Evolutionary conservation across 108 stramenopile genomes (phyloP).

Genomic region (Stephanodiscus minutulus): DNA sequence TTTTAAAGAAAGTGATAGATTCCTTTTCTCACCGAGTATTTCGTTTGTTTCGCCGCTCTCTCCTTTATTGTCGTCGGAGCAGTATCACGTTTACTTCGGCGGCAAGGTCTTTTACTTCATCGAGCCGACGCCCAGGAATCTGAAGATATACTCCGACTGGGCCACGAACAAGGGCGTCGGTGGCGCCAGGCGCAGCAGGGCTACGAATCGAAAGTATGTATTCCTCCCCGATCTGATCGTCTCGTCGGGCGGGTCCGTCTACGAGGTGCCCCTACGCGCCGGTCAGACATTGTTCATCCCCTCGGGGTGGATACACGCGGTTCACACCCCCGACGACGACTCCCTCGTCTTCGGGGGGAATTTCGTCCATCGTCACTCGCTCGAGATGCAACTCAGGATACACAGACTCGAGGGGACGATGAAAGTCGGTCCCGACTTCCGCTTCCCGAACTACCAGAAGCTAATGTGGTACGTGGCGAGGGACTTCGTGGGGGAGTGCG

Average conservation of each 20-base stretch:
- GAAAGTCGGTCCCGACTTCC: constrained; percentile 23
- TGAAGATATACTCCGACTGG: constrained; percentile 82
- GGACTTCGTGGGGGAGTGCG: constrained; percentile 24
- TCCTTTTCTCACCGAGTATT: too few species aligned
- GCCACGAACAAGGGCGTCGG: constrained; percentile 62
- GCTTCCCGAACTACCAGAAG: constrained; percentile 33
- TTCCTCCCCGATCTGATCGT: constrained; percentile 40
- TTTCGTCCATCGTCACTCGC: constrained; percentile 66
- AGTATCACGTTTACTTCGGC: constrained; percentile 85
- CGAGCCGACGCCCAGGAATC: constrained; percentile 74
- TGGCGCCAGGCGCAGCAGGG: constrained; percentile 47
- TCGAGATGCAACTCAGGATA: constrained; percentile 34
- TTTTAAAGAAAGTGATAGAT: too few species aligned
- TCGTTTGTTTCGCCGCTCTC: neutral
- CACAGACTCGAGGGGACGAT: constrained; percentile 27
- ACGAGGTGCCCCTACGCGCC: constrained; percentile 53
- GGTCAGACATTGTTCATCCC: constrained; percentile 83
- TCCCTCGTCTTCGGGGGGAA: constrained; percentile 91
- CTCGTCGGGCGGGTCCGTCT: constrained; percentile 28
- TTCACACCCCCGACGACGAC: constrained; percentile 84
- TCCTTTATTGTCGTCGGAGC: neutral
- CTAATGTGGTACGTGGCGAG: constrained; percentile 36
- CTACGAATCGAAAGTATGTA: constrained; percentile 14
- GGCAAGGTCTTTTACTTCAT: constrained; percentile 83
- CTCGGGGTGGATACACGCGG: constrained; percentile 92